phyloP scores from a whole-genome alignment of 2,329 filamentous ascomycete genomes.

The Phyllosticta citriasiana region DNA sequence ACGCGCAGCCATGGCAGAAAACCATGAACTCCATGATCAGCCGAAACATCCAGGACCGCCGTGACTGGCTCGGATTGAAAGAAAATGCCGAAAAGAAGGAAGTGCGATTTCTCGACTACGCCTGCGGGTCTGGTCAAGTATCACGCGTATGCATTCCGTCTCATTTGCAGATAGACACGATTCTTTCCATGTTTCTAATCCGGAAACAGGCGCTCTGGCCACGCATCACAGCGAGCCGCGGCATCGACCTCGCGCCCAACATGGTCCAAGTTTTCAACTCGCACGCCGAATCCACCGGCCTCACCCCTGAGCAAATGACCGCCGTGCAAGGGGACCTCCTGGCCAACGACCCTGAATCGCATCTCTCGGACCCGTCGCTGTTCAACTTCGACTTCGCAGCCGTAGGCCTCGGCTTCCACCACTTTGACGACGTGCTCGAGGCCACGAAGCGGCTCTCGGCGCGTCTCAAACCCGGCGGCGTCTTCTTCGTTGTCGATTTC shows the following conservation, averaged over 20 bases:
- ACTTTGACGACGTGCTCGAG: slow-evolving; percentile 49
- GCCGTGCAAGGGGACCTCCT: slow-evolving; percentile 29
- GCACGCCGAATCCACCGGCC: slow-evolving; percentile 31
- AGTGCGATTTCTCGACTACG: slow-evolving; percentile 60
- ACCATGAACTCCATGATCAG: slow-evolving; percentile 46
- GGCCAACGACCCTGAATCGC: slow-evolving; percentile 16
- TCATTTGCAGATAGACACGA: neutral
- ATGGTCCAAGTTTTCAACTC: slow-evolving; percentile 62
- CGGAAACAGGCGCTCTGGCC: slow-evolving; percentile 46
- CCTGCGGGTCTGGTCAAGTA: slow-evolving; percentile 60
- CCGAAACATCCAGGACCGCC: slow-evolving; percentile 41
- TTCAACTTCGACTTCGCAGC: slow-evolving; percentile 34
- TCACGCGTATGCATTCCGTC: slow-evolving; percentile 44
- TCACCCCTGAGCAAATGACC: slow-evolving; percentile 15
- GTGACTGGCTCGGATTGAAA: slow-evolving; percentile 50
- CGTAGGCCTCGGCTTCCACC: slow-evolving; percentile 37
- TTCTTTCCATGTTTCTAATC: neutral
- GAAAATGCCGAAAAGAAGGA: slow-evolving; percentile 11
- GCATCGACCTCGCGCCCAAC: slow-evolving; percentile 59
- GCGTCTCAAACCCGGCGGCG: slow-evolving; percentile 55
- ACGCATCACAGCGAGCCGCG: slow-evolving; percentile 52
- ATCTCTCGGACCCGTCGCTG: slow-evolving; percentile 22
- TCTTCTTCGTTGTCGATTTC: slow-evolving; percentile 60
- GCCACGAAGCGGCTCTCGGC: slow-evolving; percentile 50
- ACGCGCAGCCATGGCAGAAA: slow-evolving; percentile 42